A percentile compares a stretch with the other conserved stretches of the same genome.
phyloP scores from a whole-genome alignment of 441 rosid species.

The Populus hybrid region DNA sequence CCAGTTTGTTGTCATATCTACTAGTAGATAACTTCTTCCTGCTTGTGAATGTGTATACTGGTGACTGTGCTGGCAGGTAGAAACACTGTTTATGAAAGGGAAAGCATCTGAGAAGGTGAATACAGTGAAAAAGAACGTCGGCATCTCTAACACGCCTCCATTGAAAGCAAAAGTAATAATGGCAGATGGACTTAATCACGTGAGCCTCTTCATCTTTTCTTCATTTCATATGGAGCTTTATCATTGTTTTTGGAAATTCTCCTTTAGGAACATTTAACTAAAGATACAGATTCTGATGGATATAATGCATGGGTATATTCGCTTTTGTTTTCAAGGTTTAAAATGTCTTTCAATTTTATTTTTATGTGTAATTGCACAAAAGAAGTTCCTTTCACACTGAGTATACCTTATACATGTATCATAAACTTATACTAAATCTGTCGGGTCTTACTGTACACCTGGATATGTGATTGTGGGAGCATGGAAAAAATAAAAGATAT shows the following conservation, averaged over 20 bases:
- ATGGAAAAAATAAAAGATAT: neutral
- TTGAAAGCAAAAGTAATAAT: constrained; percentile 63
- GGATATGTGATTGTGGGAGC: neutral
- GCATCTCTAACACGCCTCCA: constrained; percentile 29
- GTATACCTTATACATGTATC: neutral
- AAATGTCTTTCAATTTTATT: too few relatives aligned
- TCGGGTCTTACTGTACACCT: neutral
- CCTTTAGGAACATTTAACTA: neutral
- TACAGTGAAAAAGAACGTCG: constrained; percentile 43
- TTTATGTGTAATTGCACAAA: neutral
- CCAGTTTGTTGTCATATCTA: neutral
- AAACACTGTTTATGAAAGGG: constrained; percentile 43
- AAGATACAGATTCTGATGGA: neutral
- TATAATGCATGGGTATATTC: neutral
- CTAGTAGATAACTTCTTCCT: neutral
- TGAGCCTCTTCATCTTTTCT: constrained; percentile 2
- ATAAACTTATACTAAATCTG: neutral
- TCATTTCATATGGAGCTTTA: neutral
- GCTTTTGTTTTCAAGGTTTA: neutral
- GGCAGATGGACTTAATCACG: constrained; percentile 76
- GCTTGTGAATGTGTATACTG: constrained; percentile 4
- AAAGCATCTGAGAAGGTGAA: constrained; percentile 53
- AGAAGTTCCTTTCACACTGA: neutral
- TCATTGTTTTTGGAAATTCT: neutral
- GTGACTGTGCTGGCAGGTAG: constrained; percentile 54